Evolutionary conservation across 805 yeast species (phyloP), one percentile per base, ranked within the genome.

Genomic region (Saturnispora halmiae): DNA sequence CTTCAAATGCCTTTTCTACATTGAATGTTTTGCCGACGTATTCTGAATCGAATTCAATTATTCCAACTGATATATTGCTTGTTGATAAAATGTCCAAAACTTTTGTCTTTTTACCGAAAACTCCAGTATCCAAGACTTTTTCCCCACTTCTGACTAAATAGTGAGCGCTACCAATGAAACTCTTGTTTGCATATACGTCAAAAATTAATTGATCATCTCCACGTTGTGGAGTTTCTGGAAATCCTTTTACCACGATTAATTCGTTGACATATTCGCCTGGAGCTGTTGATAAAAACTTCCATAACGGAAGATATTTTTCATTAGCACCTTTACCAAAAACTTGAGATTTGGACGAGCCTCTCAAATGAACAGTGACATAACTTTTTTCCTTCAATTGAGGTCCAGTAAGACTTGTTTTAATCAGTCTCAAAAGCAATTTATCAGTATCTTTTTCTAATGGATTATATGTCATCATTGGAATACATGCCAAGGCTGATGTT

Each of bases 241-340:
- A 60, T 31, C 83, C 83, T 46, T 72, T 67, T 13, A 84, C 65
- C 52, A 75, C 75, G 34, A 86, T 70, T 27, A 73, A 66, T 56
- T 85, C 95, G 27, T 88, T 82, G 42, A 85, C 65, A 11, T 67
- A 65, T 60, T 86, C 95, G 31, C 73, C 79, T 1, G 85, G 76
- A 48, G 70, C 67, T 10, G 82, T 84, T 2, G 90, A 77, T 8
- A 82, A 70, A 51, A 86, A 82, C 41, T 73, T 75, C 94, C 94
- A 85, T 6, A 58, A 46, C 20, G 64, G 56, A 31, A 61, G 58
- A 8, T 67, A 69, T 13, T 58, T 55, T 52, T 77, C 84, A 58
- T 79, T 79, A 0, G 83, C 70, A 10, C 82, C 85, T 53, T 77
- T 77, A n/a, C 77, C 71, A 54, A 84, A 81, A 4, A 65, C 59